Evolutionary conservation across 2,329 filamentous ascomycete species (phyloP).

Genomic region (Paecilomyces dactylethromorphus): DNA sequence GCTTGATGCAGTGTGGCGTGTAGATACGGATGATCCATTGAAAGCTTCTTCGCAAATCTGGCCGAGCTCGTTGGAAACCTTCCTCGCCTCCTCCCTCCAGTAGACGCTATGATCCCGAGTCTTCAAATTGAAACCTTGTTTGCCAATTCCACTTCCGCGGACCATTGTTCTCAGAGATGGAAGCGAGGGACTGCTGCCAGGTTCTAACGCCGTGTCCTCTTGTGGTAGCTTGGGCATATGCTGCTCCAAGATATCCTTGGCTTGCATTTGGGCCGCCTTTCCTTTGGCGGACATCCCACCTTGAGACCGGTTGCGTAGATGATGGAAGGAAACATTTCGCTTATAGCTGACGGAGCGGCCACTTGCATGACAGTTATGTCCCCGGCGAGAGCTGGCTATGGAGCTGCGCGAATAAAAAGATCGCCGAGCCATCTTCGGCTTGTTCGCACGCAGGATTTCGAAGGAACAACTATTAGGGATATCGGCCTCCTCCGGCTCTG

Average conservation of each 20-base stretch:
- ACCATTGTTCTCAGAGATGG: slow-evolving; percentile 33
- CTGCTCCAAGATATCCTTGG: slow-evolving; percentile 15
- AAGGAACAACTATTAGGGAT: slow-evolving; percentile 21
- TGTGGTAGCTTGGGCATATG: slow-evolving; percentile 15
- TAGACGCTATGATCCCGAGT: slow-evolving; percentile 39
- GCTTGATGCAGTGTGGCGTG: slow-evolving; percentile 37
- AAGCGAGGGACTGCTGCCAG: slow-evolving; percentile 31
- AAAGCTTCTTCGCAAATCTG: slow-evolving; percentile 92
- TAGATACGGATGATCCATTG: slow-evolving; percentile 58
- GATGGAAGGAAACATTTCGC: slow-evolving; percentile 58
- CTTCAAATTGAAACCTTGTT: slow-evolving; percentile 29
- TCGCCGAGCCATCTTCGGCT: slow-evolving; percentile 25
- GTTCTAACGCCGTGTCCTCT: slow-evolving; percentile 14
- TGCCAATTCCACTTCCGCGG: slow-evolving; percentile 23
- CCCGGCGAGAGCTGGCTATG: slow-evolving; percentile 40
- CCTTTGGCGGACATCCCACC: slow-evolving; percentile 18
- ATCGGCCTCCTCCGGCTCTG: slow-evolving; percentile 8
- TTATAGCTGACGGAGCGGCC: slow-evolving; percentile 48
- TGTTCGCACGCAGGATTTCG: slow-evolving; percentile 24
- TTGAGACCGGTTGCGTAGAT: slow-evolving; percentile 40
- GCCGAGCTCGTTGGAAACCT: slow-evolving; percentile 77
- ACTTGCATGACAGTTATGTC: slow-evolving; percentile 24
- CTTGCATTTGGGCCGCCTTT: slow-evolving; percentile 16
- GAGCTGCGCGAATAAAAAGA: slow-evolving; percentile 42
- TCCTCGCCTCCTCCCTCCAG: slow-evolving; percentile 71